These are phyloP conservation scores for Brassica balearica DNA, from an alignment of 441 rosid species.

Conservation along the genomic window DNA sequence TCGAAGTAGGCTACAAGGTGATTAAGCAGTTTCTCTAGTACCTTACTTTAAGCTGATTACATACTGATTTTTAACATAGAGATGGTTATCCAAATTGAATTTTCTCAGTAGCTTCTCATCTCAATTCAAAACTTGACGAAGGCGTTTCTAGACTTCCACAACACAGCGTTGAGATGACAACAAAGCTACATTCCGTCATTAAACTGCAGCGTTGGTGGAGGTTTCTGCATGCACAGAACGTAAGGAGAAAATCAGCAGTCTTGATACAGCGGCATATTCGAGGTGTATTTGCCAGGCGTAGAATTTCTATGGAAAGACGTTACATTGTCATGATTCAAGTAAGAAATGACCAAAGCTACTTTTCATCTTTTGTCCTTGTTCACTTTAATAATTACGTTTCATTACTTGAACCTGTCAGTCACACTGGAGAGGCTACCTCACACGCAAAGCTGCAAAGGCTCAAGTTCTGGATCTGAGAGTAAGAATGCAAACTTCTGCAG, in stretches of 20 bases:
- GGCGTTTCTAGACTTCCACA: slow-evolving; percentile 35
- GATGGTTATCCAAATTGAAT: slow-evolving; percentile 8
- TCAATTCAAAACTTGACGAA: slow-evolving; percentile 31
- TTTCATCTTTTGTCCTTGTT: slow-evolving; percentile 5
- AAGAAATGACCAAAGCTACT: slow-evolving; percentile 33
- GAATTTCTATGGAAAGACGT: slow-evolving; percentile 52
- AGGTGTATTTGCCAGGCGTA: slow-evolving; percentile 64
- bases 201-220: slow-evolving; percentile 95
- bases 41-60: slow-evolving; percentile 18
- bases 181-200: slow-evolving; percentile 45
- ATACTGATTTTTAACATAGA: slow-evolving; percentile 1
- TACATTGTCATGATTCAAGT: slow-evolving; percentile 71
- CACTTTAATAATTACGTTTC: slow-evolving; percentile 6
- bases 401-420: slow-evolving; percentile 51
- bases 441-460: slow-evolving; percentile 70
- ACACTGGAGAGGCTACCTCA: slow-evolving; percentile 80
- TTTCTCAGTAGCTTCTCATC: slow-evolving; percentile 57
- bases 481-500: slow-evolving; percentile 75
- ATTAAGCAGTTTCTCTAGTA: slow-evolving; percentile 29
- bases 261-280: slow-evolving; percentile 67
- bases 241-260: slow-evolving; percentile 57
- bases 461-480: slow-evolving; percentile 67
- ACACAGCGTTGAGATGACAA: slow-evolving; percentile 46
- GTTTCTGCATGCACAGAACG: slow-evolving; percentile 50
- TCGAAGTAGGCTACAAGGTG: slow-evolving; percentile 76